Evolutionary conservation across 306 rosid species (phyloP), one percentile per base, ranked within the genome.

Genomic region (Pyrus pyrifolia): DNA sequence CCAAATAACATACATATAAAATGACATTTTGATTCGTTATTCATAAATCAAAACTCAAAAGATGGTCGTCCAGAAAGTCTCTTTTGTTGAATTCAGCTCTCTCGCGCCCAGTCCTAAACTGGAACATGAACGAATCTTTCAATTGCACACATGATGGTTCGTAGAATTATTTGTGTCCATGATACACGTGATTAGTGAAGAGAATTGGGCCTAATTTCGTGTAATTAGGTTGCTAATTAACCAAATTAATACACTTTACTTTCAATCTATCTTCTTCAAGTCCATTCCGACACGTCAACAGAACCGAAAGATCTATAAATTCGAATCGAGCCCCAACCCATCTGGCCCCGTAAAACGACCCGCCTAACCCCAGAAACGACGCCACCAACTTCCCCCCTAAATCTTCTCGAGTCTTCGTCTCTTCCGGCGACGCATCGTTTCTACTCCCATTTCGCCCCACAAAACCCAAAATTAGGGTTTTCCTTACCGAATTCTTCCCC

Each of bases 401-500:
- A 17, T 3, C 18, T 66, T 35, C 70, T 21, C 51, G 45, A 64
- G 18, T 64, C 68, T 31, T 31, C 5, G 15, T 62, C 40, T 62
- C 35, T 27, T 29, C 40, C 44, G 68, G 44, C 42, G 5, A 8
- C 33, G 5, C 31, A 62, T 29, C 67, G 33, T 29, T 6, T 62
- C 45, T 13, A 6, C 45, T 11, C n/a, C 6, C 46, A 66, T 2
- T 66, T 66, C 51, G 3, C 70, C 51, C 5, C 30, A 6, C 67
- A 64, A 14, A 31, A 38, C 12, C 74, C 81, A 3, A 70, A 83
- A 67, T 79, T 83, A 81, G 83, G 87, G 80, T 65, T 74, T 71
- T 30, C 29, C 4, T 57, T 8, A 3, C 2, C 62, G 27, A 74
- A 17, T 33, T 68, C 13, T 19, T n/a, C 61, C 45, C 3, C 2